phyloP scores from a whole-genome alignment of 768 basidiomycete species.

The Crucibulum laeve region DNA sequence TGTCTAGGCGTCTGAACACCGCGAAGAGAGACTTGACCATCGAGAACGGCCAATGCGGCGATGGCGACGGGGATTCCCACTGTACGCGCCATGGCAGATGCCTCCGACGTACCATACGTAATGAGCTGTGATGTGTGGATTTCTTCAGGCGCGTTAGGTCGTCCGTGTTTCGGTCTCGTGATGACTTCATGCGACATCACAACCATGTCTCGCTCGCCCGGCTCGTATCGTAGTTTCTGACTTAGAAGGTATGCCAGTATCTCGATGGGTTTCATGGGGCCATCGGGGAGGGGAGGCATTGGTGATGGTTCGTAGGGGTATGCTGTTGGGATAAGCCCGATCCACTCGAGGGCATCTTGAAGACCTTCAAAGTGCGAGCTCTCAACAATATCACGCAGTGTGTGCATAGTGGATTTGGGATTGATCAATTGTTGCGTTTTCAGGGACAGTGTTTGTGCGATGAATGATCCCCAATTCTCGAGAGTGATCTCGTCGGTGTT shows the following conservation, averaged over 20 bases:
- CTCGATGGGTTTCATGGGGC: constrained; percentile 55
- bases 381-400: not conserved
- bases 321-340: constrained; percentile 23
- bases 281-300: constrained; percentile 40
- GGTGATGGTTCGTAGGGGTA: not conserved
- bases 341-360: constrained; percentile 46
- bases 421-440: constrained; percentile 8
- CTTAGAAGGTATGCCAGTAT: constrained; percentile 70
- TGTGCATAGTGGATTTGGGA: not conserved
- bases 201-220: constrained; percentile 80
- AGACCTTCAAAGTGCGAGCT: constrained; percentile 18
- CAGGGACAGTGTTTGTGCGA: constrained; percentile 20
- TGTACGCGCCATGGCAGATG: constrained; percentile 86
- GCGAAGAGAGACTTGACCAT: constrained; percentile 45
- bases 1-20: constrained; percentile 73
- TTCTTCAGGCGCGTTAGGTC: constrained; percentile 26
- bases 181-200: constrained; percentile 83
- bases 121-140: constrained; percentile 67
- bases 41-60: constrained; percentile 67
- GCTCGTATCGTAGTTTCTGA: constrained; percentile 63
- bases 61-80: constrained; percentile 88
- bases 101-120: constrained; percentile 48
- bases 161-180: constrained; percentile 23
- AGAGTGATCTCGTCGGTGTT: constrained; percentile 26
- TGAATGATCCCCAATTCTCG: constrained; percentile 33